phyloP scores from a whole-genome alignment of 139 green algal genomes.

The Coelastrella sp. region DNA sequence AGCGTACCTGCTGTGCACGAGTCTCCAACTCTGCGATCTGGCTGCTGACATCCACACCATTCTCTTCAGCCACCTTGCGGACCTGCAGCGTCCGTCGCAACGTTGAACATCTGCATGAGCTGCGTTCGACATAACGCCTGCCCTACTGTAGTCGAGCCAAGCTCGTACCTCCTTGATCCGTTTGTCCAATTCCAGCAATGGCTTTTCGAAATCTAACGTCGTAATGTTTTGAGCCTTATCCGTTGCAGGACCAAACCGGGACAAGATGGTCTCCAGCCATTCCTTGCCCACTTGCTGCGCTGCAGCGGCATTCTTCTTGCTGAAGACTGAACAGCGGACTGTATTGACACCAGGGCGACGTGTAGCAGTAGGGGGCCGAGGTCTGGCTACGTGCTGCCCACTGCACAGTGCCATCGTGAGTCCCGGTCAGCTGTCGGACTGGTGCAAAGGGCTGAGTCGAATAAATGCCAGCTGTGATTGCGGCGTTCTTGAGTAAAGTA shows the following conservation, averaged over 20 bases:
- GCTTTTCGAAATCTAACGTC: conserved; percentile 96
- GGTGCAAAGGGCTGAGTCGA: no score
- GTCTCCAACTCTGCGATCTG: conserved; percentile 90
- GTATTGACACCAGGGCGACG: not conserved
- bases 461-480: no score
- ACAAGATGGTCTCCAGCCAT: conserved; percentile 74
- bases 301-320: conserved; percentile 28
- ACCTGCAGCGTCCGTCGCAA: conserved; percentile 70
- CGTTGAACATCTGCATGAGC: not conserved
- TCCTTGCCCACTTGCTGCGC: conserved; percentile 48
- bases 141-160: not conserved
- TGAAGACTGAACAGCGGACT: conserved; percentile 8
- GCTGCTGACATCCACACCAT: conserved; percentile 89
- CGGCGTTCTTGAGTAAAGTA: no score
- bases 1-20: conserved; percentile 78
- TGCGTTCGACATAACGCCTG: conserved; percentile 33
- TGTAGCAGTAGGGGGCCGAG: not conserved
- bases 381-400: not conserved
- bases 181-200: conserved; percentile 96
- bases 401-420: not conserved
- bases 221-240: conserved; percentile 76
- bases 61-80: conserved; percentile 91
- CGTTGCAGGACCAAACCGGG: conserved; percentile 83
- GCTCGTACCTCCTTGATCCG: conserved; percentile 93
- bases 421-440: not conserved